A percentile compares a stretch with the other conserved stretches of the same genome.
These are phyloP conservation scores for Tolypocladium guangdongense DNA, from an alignment of 2,329 filamentous ascomycete genomes.

Conservation along the genomic window DNA sequence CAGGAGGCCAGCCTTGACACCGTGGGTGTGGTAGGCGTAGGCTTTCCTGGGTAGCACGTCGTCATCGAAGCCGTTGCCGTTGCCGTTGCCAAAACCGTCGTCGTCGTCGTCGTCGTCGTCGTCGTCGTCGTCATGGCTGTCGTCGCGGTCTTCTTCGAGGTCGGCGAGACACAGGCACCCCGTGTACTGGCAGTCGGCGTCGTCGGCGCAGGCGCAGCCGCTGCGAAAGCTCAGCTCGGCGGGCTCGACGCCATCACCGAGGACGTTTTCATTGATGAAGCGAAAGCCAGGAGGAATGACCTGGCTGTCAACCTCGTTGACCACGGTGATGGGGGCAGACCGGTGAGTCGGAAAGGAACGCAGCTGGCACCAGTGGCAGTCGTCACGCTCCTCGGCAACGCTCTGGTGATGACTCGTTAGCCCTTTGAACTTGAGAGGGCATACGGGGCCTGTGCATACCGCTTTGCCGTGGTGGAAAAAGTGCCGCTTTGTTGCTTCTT, in stretches of 20 bases:
- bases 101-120: constrained; percentile 27
- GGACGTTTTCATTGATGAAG: constrained; percentile 54
- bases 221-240: constrained; percentile 51
- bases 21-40: constrained; percentile 56
- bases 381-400: constrained; percentile 24
- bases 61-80: constrained; percentile 23
- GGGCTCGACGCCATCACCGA: constrained; percentile 47
- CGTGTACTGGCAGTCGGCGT: constrained; percentile 55
- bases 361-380: constrained; percentile 54
- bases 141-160: constrained; percentile 39
- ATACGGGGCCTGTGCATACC: constrained; percentile 10
- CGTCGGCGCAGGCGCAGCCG: constrained; percentile 56
- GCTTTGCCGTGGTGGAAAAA: constrained; percentile 37
- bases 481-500: constrained; percentile 32
- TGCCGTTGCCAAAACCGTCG: background rate
- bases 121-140: constrained; percentile 37
- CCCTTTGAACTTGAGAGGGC: background rate
- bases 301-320: constrained; percentile 49
- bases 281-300: constrained; percentile 52
- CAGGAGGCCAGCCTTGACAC: constrained; percentile 39
- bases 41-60: constrained; percentile 19
- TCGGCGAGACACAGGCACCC: constrained; percentile 61
- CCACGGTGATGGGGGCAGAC: constrained; percentile 45
- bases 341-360: constrained; percentile 39
- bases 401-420: constrained; percentile 13